Evolutionary conservation across 176 grass and related monocot species (phyloP), one percentile per base, ranked within the genome.

Genomic region (Thalia dealbata): DNA sequence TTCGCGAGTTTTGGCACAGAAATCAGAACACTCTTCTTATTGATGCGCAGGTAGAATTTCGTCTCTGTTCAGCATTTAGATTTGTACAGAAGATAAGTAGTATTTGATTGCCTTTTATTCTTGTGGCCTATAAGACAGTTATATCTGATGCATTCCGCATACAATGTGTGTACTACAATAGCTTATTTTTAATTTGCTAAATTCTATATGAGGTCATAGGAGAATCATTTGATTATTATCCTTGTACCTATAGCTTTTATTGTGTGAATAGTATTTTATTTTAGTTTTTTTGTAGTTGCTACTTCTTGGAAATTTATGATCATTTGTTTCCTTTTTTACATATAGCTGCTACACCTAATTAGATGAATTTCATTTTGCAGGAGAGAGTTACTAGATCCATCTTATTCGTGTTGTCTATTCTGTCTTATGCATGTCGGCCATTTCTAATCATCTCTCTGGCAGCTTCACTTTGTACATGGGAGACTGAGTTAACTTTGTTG

Each of bases 331-430:
- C 6, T 58, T 6, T 43, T 68, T 68, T 71, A 32, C 2, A 46
- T 29, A 55, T 16, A 6, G 27, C 21, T 43, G 29, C 32, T 62
- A 8, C 4, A 45, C 22, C 52, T 71, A 14, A 61, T 52, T n/a
- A 45, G 1, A 46, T 61, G 30, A 32, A 45, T 61, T 78, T 43
- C 71, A 59, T 22, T 68, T 77, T 41, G 63, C 92, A 87, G 92
- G 92, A 96, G 72, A 82, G 92, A 63, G 84, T 96, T 73, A 87
- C 87, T 81, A 96, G 81, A 65, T 83, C 92, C 60, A 85, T 96
- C 70, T 71, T 89, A 71, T 91, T 96, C 64, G 80, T 76, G 8
- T 71, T 83, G 62, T 87, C 89, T 24, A 76, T 91, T 62, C 68
- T 87, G 64, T 61, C 80, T 72, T 78, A 89, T 79, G 75, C 81